Base-by-base conservation (phyloP, 208 protist species). In the Trypanosoma congolense region DNA sequence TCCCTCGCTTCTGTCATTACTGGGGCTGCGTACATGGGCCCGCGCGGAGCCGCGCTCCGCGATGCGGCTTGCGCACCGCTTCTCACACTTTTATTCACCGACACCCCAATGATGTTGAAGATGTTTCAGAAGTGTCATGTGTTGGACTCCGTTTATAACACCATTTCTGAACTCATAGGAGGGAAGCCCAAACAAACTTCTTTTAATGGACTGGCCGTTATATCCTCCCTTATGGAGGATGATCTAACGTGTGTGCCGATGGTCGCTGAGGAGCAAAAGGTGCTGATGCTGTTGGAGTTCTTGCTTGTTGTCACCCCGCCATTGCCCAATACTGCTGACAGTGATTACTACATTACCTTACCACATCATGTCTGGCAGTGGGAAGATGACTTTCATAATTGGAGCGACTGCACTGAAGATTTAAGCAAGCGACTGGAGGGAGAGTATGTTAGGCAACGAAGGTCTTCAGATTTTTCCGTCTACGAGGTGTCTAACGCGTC, bases 381-480 rank as follows among this genome's bases (percentile, higher is more conserved):
- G 82, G 88, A 92, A 60, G 84, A 95, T 42, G 84, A 92, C 62
- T 90, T 87, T 54, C 80, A 87, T 61, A 87, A 92, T 55, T 52
- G 59, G 30, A 70, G 58, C 45, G 67, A 80, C 36, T 95, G 79
- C 69, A 78, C 54, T 48, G 77, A 85, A 44, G 30, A 33, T 8
- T 52, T 88, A 25, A 68, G 63, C 35, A 69, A 58, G 16, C 58
- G 66, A 16, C 35, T 90, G 16, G 84, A 95, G 68, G 58, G 58
- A 8, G 60, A 77, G 33, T 92, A 95, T 53, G 49, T 77, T 43
- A 58, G 62, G 12, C 77, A 79, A 41, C 77, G 77, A 28, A 42
- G 10, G 26, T 52, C 28, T 16, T 38, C 26, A 9, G 2, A 28
- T 9, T 69, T 61, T 51, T 44, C n/a, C 25, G 31, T 28, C 22